Evolutionary conservation across 2,329 filamentous ascomycete species (phyloP).

Genomic region (Paradendryphiella salina): DNA sequence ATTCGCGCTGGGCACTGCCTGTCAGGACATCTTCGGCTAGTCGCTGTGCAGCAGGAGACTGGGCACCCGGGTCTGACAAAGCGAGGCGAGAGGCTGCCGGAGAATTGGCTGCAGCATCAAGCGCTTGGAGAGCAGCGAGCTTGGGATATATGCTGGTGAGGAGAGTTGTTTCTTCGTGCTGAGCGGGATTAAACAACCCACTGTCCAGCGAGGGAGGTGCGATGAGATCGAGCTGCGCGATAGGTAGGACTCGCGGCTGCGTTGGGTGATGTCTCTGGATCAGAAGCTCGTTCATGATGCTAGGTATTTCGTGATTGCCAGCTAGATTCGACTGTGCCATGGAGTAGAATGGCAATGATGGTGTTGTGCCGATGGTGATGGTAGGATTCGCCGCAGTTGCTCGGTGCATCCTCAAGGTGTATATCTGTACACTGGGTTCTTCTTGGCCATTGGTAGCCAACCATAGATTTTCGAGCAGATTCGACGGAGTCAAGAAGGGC

Average conservation of each 20-base stretch:
- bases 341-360: conserved; percentile 71
- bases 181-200: conserved; percentile 32
- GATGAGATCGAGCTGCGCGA: conserved; percentile 47
- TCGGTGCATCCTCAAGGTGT: conserved; percentile 47
- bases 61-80: conserved; percentile 67
- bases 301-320: conserved; percentile 57
- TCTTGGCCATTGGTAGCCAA: conserved; percentile 71
- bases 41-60: conserved; percentile 64
- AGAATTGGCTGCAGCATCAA: conserved; percentile 52
- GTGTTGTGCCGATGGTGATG: conserved; percentile 68
- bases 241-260: conserved; percentile 45
- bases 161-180: conserved; percentile 38
- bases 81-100: conserved; percentile 58
- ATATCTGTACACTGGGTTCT: conserved; percentile 41
- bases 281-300: conserved; percentile 48
- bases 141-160: conserved; percentile 53
- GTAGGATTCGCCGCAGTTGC: conserved; percentile 50
- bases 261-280: conserved; percentile 48
- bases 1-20: conserved; percentile 68
- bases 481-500: conserved; percentile 54
- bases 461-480: conserved; percentile 68
- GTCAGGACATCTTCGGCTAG: conserved; percentile 63
- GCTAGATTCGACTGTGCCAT: conserved; percentile 61
- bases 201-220: conserved; percentile 43
- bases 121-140: conserved; percentile 51